Evolutionary conservation across 2,329 filamentous ascomycete genomes (phyloP).

Genomic region (Passalora sequoiae): DNA sequence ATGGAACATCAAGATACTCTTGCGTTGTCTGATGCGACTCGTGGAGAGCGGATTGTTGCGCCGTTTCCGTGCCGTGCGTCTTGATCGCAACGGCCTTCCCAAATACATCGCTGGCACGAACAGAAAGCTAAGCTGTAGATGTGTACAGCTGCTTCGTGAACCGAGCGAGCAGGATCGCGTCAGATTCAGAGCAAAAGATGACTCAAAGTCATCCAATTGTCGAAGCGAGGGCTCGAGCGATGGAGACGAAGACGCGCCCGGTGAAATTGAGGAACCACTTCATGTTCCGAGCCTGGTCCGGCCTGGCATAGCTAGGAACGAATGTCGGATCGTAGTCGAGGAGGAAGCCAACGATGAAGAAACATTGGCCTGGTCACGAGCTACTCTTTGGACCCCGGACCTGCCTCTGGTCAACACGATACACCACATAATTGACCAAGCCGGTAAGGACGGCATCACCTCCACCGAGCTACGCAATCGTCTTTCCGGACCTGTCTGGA

Average conservation of each 20-base stretch:
- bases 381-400: slow-evolving; percentile 57
- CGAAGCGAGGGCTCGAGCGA: slow-evolving; percentile 2
- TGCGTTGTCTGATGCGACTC: slow-evolving; percentile 38
- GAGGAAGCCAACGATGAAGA: slow-evolving; percentile 25
- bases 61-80: slow-evolving; percentile 12
- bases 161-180: slow-evolving; percentile 31
- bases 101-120: slow-evolving; percentile 4
- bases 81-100: slow-evolving; percentile 18
- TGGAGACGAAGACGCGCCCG: slow-evolving; percentile 8
- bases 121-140: slow-evolving; percentile 8
- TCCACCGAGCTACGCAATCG: slow-evolving; percentile 38
- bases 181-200: slow-evolving; percentile 19
- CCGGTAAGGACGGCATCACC: slow-evolving; percentile 48
- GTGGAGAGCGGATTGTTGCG: slow-evolving; percentile 39
- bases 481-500: slow-evolving; percentile 49
- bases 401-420: slow-evolving; percentile 49
- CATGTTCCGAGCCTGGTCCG: no score
- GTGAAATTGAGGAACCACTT: slow-evolving; percentile 8
- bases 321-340: background rate
- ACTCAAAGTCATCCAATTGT: slow-evolving; percentile 7
- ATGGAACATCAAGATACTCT: slow-evolving; percentile 38
- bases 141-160: slow-evolving; percentile 39
- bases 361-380: no score
- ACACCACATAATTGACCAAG: slow-evolving; percentile 44
- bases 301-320: no score